A percentile compares a stretch with the other conserved stretches of the same genome.
Conservation (phyloP, 169 alveolate genomes). For the Babesia gibsoni region DNA sequence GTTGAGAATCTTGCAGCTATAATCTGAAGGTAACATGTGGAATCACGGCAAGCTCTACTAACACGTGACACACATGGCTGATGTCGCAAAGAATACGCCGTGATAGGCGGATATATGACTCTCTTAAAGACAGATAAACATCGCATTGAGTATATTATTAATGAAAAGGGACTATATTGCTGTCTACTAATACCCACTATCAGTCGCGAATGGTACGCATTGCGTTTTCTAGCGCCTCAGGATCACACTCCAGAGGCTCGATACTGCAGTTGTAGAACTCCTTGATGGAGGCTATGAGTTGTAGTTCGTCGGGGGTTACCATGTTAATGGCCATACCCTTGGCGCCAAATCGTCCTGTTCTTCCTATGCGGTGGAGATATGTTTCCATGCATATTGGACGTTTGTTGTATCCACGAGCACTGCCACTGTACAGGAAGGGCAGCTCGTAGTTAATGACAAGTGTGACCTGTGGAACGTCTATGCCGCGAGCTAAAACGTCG, state of each 20-base stretch:
- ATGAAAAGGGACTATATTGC: background rate
- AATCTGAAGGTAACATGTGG: background rate
- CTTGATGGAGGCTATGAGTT: constrained; percentile 71
- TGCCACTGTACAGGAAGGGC: constrained; percentile 78
- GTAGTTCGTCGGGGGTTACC: constrained; percentile 66
- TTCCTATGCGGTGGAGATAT: constrained; percentile 95
- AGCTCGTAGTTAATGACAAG: constrained; percentile 93
- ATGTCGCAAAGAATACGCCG: background rate
- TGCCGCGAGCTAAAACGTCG: constrained; percentile 97
- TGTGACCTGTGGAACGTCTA: constrained; percentile 96
- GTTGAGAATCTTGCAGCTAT: background rate
- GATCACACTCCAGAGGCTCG: constrained; percentile 54
- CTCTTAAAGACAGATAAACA: background rate
- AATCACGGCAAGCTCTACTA: background rate
- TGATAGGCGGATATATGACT: background rate
- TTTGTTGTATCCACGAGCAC: constrained; percentile 30
- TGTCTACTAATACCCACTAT: constrained; percentile 24
- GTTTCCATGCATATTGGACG: constrained; percentile 75
- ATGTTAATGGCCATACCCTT: constrained; percentile 93
- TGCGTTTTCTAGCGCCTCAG: constrained; percentile 64
- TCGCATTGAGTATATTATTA: constrained; percentile 10
- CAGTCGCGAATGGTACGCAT: constrained; percentile 63
- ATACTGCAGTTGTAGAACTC: constrained; percentile 64
- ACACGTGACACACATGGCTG: background rate
- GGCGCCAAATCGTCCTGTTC: constrained; percentile 97